A percentile compares a stretch with the other conserved stretches of the same genome.
Evolutionary conservation across 164 flowering plant species (phyloP).

Genomic region (Saururus chinensis): DNA sequence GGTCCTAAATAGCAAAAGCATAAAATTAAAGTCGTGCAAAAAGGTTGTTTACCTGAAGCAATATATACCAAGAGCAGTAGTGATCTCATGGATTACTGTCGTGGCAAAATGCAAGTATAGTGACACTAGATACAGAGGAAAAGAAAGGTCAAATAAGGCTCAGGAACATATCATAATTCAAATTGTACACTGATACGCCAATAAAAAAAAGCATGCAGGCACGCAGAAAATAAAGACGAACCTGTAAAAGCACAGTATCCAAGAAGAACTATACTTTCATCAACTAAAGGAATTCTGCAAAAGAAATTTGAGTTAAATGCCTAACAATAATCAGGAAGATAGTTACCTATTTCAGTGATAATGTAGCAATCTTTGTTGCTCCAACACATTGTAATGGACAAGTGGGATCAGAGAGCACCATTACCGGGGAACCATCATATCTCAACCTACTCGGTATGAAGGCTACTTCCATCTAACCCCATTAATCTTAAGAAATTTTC

Average conservation of each 20-base stretch:
- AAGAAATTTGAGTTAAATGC: not conserved
- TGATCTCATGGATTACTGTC: constrained; percentile 82
- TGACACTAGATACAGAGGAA: constrained; percentile 24
- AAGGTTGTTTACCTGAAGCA: constrained; percentile 68
- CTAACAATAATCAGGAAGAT: no score
- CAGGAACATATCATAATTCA: not conserved
- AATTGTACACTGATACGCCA: not conserved
- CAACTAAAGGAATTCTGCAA: constrained; percentile 75
- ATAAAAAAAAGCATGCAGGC: not conserved
- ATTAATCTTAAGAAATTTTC: no score
- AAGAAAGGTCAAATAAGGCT: constrained; percentile 4
- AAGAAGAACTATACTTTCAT: constrained; percentile 68
- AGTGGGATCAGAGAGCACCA: no score
- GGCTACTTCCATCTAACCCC: not conserved
- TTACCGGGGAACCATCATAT: not conserved
- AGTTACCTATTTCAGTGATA: no score
- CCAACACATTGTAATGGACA: not conserved
- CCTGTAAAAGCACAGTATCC: constrained; percentile 77
- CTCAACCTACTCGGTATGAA: no score
- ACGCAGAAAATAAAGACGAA: constrained; percentile 10
- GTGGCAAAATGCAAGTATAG: constrained; percentile 89
- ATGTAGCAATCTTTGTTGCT: not conserved
- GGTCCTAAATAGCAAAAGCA: not conserved
- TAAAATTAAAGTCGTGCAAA: constrained; percentile 1
- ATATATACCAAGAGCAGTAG: constrained; percentile 76